Base-by-base conservation (phyloP, 2,329 filamentous ascomycete genomes). In the Diaporthe capsici region DNA sequence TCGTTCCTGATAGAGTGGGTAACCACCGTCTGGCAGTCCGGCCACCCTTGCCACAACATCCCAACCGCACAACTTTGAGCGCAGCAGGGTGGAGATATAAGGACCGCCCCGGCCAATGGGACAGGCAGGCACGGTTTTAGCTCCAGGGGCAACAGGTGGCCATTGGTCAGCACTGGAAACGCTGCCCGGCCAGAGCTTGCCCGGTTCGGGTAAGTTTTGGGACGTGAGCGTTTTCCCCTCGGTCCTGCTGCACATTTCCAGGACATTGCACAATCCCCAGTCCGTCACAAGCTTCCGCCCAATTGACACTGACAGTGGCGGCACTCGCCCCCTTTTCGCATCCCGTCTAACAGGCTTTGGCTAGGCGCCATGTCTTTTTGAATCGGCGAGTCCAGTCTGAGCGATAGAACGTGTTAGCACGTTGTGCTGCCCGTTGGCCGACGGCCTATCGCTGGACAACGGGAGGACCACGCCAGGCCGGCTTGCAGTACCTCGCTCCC, bases 1-100 rank as follows among this genome's bases (percentile, higher is more conserved):
- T 68, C 57, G 71, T 73, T 44, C 58, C 71, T 73, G 47, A 73
- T 63, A 73, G 71, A 55, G 65, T 68, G 65, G 65, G 65, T 53
- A 39, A 39, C 31, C 47, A 39, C 28, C 47, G 47, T 39, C 25
- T 53, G n/a, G 15, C 28, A 53, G 58, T 57, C 71, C 44, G 58
- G 71, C 47, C 25, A 65, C n/a, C 71, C 71, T 49, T 73, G 71
- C 47, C 58, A 65, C 71, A 55, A 17, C 15, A 25, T 44, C 39
- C 55, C 31, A 72, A 42, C 42, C 42, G 60, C 31, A 22, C 37
- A 73, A 44, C 71, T 44, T 44, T 73, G 39, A 42, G 71, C 28
- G 37, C 39, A 65, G 71, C 58, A 44, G n/a, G 13, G 37, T 51
- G 71, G 71, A n/a, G 71, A 20, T 28, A 3, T 1, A 55, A 34